Base-by-base conservation (phyloP, 1,284 basidiomycete genomes). In the Irpex sp. region DNA sequence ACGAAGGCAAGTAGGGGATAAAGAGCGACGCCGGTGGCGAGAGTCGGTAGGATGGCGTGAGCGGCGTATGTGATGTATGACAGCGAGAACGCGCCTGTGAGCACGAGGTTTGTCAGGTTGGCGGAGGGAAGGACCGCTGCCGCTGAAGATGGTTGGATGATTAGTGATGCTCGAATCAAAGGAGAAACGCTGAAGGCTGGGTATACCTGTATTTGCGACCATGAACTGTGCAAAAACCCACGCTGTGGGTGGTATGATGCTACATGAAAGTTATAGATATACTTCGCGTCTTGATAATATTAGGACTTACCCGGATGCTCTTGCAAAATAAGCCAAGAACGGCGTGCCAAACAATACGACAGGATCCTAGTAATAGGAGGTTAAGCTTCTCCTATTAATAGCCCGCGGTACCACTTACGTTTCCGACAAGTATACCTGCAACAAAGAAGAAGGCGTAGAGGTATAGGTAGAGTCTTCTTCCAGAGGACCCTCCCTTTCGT, bases 281-380 rank as follows among this genome's bases (percentile, higher is more conserved):
- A 77, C 60, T 83, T 82, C 53, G 84, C 47, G 19, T 69, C 80
- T 71, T 2, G 71, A 68, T 0, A 77, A 74, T 42, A 14, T 28
- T 12, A 1, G 1, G 0, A 81, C 70, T 36, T 83, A 81, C 68
- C 77, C 80, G 5, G 88, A 84, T 3, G 87, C 86, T n/a, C 83
- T 75, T 0, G 92, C 93, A 65, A 94, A 91, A 70, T 96, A 95
- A 6, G 88, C 88, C 51, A 96, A 75, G 72, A 96, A 96, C 0
- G 88, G 88, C 0, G 94, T 96, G 1, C 93, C 90, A 18, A 86
- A 90, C 18, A 95, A 81, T 61, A 95, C 90, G 65, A 95, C 83
- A 0, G 93, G 92, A 73, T 95, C 93, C 77, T 80, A 60, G 3
- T 18, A 2, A 7, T n/a, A n/a, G 10, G 9, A 1, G 12, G 2